A percentile compares a stretch with the other conserved stretches of the same genome.
Evolutionary conservation across 2,329 filamentous ascomycete genomes (phyloP).

Genomic region (Epichloe uncinata): DNA sequence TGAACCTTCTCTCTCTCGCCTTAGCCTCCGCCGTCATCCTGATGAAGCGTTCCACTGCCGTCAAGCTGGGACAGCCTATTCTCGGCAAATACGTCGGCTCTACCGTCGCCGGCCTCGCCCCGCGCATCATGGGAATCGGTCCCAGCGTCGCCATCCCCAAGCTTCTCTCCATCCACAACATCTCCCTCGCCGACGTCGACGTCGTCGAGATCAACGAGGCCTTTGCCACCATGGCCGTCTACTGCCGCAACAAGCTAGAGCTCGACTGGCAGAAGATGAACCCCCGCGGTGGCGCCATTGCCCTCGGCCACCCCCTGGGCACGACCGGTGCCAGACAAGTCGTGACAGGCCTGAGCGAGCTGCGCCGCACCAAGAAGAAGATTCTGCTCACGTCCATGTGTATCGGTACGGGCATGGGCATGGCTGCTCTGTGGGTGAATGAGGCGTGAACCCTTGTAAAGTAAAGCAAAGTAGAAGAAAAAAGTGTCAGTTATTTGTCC

Average conservation of each 20-base stretch:
- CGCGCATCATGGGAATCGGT: slow-evolving; percentile 93
- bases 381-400: slow-evolving; percentile 87
- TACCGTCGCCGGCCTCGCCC: slow-evolving; percentile 79
- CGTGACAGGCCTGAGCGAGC: slow-evolving; percentile 79
- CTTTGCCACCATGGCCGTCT: slow-evolving; percentile 95
- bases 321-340: slow-evolving; percentile 69
- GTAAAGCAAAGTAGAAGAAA: too few relatives aligned
- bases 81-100: slow-evolving; percentile 89
- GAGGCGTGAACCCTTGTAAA: slow-evolving; percentile 21
- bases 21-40: slow-evolving; percentile 71
- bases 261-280: slow-evolving; percentile 69
- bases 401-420: slow-evolving; percentile 55
- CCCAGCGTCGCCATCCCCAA: slow-evolving; percentile 66
- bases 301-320: slow-evolving; percentile 75
- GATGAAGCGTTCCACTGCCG: slow-evolving; percentile 87
- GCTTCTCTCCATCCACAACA: slow-evolving; percentile 65
- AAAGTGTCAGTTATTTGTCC: too few relatives aligned
- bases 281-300: slow-evolving; percentile 70
- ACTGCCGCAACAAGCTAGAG: slow-evolving; percentile 64
- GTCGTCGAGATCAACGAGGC: slow-evolving; percentile 94
- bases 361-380: slow-evolving; percentile 76
- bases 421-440: slow-evolving; percentile 54
- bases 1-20: too few relatives aligned
- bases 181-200: slow-evolving; percentile 73
- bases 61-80: slow-evolving; percentile 79